A percentile compares a stretch with the other conserved stretches of the same genome.
Evolutionary conservation across 495 filamentous ascomycete genomes (phyloP).

Genomic region (Apiosordaria backusii): DNA sequence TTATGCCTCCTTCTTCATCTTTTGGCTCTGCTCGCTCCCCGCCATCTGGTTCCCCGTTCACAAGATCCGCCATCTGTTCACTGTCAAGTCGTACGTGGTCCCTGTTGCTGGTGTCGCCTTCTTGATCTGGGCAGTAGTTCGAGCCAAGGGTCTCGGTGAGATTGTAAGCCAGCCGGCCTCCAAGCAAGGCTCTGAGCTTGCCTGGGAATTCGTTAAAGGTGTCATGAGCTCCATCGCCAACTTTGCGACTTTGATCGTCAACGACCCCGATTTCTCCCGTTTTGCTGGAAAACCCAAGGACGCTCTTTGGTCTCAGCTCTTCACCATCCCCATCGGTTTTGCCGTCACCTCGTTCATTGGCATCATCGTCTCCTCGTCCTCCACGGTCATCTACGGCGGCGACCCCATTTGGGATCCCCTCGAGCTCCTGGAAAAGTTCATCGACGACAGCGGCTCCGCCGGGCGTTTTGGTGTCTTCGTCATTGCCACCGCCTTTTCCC

Average conservation of each 20-base stretch:
- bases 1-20: slow-evolving; percentile 78
- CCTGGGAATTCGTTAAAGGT: slow-evolving; percentile 77
- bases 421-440: slow-evolving; percentile 67
- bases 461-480: slow-evolving; percentile 89
- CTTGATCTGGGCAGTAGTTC: slow-evolving; percentile 85
- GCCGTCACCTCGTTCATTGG: slow-evolving; percentile 89
- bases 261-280: slow-evolving; percentile 86
- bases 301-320: slow-evolving; percentile 82
- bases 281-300: slow-evolving; percentile 79
- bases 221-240: slow-evolving; percentile 91
- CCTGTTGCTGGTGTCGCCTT: slow-evolving; percentile 80
- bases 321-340: slow-evolving; percentile 84
- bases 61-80: slow-evolving; percentile 81
- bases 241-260: slow-evolving; percentile 82
- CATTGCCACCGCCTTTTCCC: slow-evolving; percentile 74
- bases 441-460: slow-evolving; percentile 65
- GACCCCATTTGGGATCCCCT: slow-evolving; percentile 86
- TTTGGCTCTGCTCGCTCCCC: slow-evolving; percentile 76
- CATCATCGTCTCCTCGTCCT: slow-evolving; percentile 88
- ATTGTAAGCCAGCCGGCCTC: slow-evolving; percentile 70
- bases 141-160: slow-evolving; percentile 79
- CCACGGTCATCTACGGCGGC: slow-evolving; percentile 68
- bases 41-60: slow-evolving; percentile 82
- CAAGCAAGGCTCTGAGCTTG: slow-evolving; percentile 63
- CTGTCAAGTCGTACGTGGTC: slow-evolving; percentile 83